Percentiles rank a stretch among this genome's conserved stretches.
Conservation (phyloP, 108 stramenopile species). For the Cyclostephanos invisitatus region DNA sequence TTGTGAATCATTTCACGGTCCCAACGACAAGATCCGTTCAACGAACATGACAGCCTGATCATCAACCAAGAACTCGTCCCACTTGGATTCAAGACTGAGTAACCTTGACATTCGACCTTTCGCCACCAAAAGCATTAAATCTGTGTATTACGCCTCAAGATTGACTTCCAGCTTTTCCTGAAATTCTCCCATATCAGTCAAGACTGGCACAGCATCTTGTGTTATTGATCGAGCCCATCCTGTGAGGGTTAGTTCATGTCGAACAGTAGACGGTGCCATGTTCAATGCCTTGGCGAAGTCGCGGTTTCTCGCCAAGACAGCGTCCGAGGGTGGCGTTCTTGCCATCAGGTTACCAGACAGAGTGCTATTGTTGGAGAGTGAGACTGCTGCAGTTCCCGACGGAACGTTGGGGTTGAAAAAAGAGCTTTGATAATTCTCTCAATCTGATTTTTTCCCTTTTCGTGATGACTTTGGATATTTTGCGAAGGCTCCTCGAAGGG, state of each 20-base stretch:
- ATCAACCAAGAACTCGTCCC: constrained; percentile 76
- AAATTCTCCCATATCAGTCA: constrained; percentile 50
- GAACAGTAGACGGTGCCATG: constrained; percentile 64
- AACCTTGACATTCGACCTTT: constrained; percentile 61
- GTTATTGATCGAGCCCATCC: constrained; percentile 74
- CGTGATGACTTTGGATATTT: constrained; percentile 67
- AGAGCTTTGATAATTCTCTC: constrained; percentile 65
- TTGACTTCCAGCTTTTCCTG: constrained; percentile 63
- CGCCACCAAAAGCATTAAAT: constrained; percentile 61
- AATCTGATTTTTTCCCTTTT: constrained; percentile 76
- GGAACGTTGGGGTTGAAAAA: constrained; percentile 45
- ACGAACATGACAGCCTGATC: constrained; percentile 67
- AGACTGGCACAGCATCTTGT: constrained; percentile 14
- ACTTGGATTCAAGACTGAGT: constrained; percentile 74
- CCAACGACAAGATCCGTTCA: constrained; percentile 65
- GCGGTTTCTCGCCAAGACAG: constrained; percentile 68
- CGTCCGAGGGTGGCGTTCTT: constrained; percentile 50
- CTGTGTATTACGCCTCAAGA: constrained; percentile 58
- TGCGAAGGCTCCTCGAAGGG: constrained; percentile 29
- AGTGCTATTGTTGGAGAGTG: constrained; percentile 7
- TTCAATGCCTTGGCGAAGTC: constrained; percentile 77
- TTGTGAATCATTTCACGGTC: constrained; percentile 68
- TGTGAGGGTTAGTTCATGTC: constrained; percentile 46
- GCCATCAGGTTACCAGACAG: constrained; percentile 26
- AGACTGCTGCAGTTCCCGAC: background rate